Percentiles rank a stretch among this genome's conserved stretches.
Evolutionary conservation across 129 eudicot genomes (phyloP).

Genomic region (Erigeron canadensis): DNA sequence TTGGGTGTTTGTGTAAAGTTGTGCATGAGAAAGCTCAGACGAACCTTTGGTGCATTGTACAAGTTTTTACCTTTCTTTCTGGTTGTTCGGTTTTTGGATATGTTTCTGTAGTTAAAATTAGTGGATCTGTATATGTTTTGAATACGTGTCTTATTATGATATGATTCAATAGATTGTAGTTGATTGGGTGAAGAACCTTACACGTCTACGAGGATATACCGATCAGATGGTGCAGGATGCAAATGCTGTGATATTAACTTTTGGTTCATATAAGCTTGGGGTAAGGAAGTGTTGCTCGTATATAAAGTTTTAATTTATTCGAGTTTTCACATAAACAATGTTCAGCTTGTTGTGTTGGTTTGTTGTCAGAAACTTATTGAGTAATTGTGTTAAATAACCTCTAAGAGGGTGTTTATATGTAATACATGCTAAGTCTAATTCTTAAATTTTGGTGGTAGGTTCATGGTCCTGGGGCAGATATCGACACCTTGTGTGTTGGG

Average conservation of each 20-base stretch:
- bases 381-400: not conserved
- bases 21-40: no score
- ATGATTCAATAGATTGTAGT: constrained; percentile 44
- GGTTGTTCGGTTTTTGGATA: no score
- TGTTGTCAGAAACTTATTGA: not conserved
- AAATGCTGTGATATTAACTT: constrained; percentile 69
- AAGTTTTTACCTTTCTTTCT: no score
- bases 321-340: no score
- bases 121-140: not conserved
- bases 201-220: constrained; percentile 67
- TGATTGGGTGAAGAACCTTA: constrained; percentile 80
- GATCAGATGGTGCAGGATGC: constrained; percentile 85
- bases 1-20: no score
- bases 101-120: not conserved
- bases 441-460: constrained; percentile 50
- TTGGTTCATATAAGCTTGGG: constrained; percentile 83
- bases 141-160: not conserved
- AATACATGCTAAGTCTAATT: not conserved
- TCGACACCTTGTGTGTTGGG: constrained; percentile 85
- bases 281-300: constrained; percentile 33
- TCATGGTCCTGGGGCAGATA: constrained; percentile 95
- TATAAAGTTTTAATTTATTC: no score
- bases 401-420: not conserved
- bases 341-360: no score
- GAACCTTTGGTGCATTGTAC: no score